Evolutionary conservation across 257 asterid genomes (phyloP).

Genomic region (Linaria vulgaris): DNA sequence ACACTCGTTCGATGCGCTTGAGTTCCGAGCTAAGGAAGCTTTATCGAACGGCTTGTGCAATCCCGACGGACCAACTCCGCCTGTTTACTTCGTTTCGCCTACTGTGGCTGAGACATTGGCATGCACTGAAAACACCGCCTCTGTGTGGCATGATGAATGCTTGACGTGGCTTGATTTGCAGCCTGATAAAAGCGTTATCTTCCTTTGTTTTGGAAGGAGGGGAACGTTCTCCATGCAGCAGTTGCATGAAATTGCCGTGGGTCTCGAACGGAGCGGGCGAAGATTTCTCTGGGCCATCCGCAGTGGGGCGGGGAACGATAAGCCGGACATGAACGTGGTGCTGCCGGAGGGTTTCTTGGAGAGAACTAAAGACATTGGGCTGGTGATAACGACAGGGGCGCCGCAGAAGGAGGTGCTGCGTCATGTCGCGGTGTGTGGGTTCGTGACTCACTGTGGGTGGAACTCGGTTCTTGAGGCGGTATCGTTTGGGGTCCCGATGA

Average conservation of each 20-base stretch:
- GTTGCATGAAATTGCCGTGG: constrained; percentile 32
- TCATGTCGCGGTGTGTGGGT: constrained; percentile 33
- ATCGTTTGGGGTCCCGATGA: constrained; percentile 34
- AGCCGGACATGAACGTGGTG: constrained; percentile 18
- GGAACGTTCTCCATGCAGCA: constrained; percentile 28
- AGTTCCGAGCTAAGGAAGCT: constrained; percentile 32
- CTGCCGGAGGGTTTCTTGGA: constrained; percentile 35
- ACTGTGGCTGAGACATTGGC: constrained; percentile 16
- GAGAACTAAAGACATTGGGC: constrained; percentile 29
- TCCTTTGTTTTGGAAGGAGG: constrained; percentile 37
- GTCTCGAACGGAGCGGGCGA: constrained; percentile 33
- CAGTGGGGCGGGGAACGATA: constrained; percentile 28
- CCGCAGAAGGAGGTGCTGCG: constrained; percentile 28
- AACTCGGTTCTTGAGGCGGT: constrained; percentile 34
- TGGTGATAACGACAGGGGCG: constrained; percentile 28
- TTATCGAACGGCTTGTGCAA: constrained; percentile 28
- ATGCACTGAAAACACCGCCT: too few species aligned
- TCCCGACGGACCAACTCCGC: constrained; percentile 42
- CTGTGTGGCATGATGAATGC: constrained; percentile 18
- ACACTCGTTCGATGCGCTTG: constrained; percentile 31
- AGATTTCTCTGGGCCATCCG: constrained; percentile 34
- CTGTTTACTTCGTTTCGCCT: constrained; percentile 48
- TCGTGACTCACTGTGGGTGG: constrained; percentile 45
- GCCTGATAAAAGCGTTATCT: constrained; percentile 35
- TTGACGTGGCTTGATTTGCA: constrained; percentile 31